These are phyloP conservation scores for Casuarina equisetifolia DNA, from an alignment of 306 rosid species.

Conservation along the genomic window DNA sequence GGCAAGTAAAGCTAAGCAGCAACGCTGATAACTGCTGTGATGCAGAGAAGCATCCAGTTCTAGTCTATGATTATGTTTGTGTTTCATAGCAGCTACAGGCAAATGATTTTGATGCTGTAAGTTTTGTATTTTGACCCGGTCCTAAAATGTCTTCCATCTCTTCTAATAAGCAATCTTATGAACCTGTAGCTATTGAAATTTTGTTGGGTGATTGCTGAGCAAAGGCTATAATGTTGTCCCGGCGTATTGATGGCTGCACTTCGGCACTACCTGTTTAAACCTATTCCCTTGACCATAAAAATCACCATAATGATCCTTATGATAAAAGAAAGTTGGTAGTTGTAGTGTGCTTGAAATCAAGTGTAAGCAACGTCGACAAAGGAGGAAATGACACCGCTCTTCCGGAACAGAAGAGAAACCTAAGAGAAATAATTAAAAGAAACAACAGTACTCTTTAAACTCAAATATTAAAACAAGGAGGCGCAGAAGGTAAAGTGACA, in stretches of 20 bases:
- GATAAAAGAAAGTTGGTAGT: background rate
- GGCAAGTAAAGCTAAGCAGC: conserved; percentile 28
- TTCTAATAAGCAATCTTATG: conserved; percentile 26
- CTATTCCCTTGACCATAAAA: conserved; percentile 33
- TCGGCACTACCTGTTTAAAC: conserved; percentile 28
- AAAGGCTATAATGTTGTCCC: conserved; percentile 36
- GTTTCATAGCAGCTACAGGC: conserved; percentile 56
- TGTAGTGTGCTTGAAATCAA: background rate
- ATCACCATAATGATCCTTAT: conserved; percentile 15
- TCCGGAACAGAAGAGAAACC: no score
- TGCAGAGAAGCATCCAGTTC: conserved; percentile 46
- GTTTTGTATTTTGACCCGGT: conserved; percentile 58
- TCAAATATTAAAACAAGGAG: background rate
- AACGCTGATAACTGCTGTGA: conserved; percentile 55
- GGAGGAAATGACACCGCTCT: no score
- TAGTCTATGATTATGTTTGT: conserved; percentile 64
- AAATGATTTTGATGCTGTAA: conserved; percentile 35
- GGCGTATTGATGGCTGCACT: conserved; percentile 30
- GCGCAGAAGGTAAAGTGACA: background rate
- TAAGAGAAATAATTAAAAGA: no score
- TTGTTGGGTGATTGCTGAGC: conserved; percentile 30
- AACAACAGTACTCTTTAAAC: no score
- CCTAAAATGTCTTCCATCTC: conserved; percentile 22
- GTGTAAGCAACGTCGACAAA: background rate
- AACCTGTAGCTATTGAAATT: conserved; percentile 31